Conservation (phyloP, 352 stramenopile genomes). For the Pythium phragmitis region DNA sequence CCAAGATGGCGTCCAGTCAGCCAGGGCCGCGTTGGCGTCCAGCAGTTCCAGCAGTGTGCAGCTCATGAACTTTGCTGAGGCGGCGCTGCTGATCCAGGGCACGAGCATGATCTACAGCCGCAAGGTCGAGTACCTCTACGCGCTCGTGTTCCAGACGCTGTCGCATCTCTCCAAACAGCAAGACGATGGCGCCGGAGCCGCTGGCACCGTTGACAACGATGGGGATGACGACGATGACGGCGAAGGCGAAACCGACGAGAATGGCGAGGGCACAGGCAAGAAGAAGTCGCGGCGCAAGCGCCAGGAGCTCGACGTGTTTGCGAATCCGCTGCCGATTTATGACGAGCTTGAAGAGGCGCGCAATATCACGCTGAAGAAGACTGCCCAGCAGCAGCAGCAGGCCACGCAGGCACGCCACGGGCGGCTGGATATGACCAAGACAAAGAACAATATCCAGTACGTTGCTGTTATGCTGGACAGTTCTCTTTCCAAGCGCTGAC, state of each 20-base stretch:
- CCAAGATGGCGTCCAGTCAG: constrained; percentile 30
- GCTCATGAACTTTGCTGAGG: constrained; percentile 92
- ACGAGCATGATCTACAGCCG: constrained; percentile 93
- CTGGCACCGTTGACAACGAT: background rate
- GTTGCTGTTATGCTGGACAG: constrained; percentile 3
- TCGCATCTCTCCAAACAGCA: constrained; percentile 74
- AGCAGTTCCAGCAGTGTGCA: constrained; percentile 1
- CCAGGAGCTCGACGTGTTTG: constrained; percentile 38
- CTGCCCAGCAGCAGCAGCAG: background rate
- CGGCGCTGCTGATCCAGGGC: constrained; percentile 92
- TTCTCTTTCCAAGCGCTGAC: constrained; percentile 4
- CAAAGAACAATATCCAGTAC: constrained; percentile 71
- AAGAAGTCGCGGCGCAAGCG: constrained; percentile 12
- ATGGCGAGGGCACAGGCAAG: background rate
- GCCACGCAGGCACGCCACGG: background rate
- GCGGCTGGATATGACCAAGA: constrained; percentile 26
- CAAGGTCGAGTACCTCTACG: constrained; percentile 95
- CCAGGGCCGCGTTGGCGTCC: background rate
- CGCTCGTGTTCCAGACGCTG: constrained; percentile 90
- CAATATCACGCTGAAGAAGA: constrained; percentile 52
- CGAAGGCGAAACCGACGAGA: constrained; percentile 23
- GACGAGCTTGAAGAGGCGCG: constrained; percentile 62
- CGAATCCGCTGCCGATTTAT: constrained; percentile 60
- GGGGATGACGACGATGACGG: constrained; percentile 25
- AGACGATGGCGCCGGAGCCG: constrained; percentile 32